Base-by-base conservation (phyloP, 768 basidiomycete species). In the Suillus luteus region DNA sequence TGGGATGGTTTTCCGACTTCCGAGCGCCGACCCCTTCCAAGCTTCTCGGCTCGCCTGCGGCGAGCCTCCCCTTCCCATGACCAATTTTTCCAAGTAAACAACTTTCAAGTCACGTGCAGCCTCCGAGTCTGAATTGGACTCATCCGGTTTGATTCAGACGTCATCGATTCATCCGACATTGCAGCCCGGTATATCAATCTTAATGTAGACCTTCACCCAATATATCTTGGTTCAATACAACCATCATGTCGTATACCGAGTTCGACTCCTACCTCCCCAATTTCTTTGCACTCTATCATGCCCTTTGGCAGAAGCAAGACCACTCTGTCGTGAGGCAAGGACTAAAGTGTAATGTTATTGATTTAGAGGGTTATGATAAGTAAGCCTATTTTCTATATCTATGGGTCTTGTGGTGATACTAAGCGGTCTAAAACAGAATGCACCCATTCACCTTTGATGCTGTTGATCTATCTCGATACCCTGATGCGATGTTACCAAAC, bases 11-110 rank as follows among this genome's bases (percentile, higher is more conserved):
- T 48, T 48, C 48, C 5, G 22, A 24, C 22, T 48, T 48, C 22
- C 5, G 12, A 24, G 9, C 0, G 10, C 48, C 6, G 12, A 48
- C 48, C 48, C 48, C 48, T 48, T 48, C 46, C n/a, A 48, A 48
- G 46, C 2, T 48, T 0, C 46, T 48, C n/a, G 11, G 46, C 46
- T 22, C 46, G 5, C 46, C 44, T 46, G n/a, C 22, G 12, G 46
- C 22, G 12, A 48, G 46, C 44, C 46, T 10, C 46, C 46, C 48
- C 48, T 24, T 48, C 48, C 22, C 48, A 48, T 48, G 22, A 48
- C 48, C 48, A 48, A 48, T 14, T 48, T 48, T 48, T 48, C 70
- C 33, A 55, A 1, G 55, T 38, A 55, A 55, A 24, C 22, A 55
- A 55, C 35, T 37, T 15, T 7, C 5, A 51, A 27, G 24, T 51